A percentile compares a stretch with the other conserved stretches of the same genome.
phyloP scores from a whole-genome alignment of 179 eudicot species.

The Spinacia oleracea region DNA sequence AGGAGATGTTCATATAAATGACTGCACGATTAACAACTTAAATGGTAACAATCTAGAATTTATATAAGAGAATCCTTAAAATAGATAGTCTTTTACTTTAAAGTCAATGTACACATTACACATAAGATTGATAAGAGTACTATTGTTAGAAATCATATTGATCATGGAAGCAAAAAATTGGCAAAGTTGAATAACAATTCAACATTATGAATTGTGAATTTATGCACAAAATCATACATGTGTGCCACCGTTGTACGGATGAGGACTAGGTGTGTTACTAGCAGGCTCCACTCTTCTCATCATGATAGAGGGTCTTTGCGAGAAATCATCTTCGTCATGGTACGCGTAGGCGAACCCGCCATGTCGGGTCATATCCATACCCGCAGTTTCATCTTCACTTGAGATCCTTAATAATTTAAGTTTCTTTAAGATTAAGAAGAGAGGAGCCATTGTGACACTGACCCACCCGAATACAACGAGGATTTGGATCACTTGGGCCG shows the following conservation, averaged over 20 bases:
- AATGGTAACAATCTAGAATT: too few species aligned
- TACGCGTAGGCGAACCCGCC: slow-evolving; percentile 54
- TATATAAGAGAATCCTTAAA: not conserved
- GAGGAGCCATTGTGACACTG: slow-evolving; percentile 42
- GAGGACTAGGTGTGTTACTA: slow-evolving; percentile 30
- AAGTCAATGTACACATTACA: not conserved
- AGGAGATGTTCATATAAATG: too few species aligned
- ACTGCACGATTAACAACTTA: too few species aligned
- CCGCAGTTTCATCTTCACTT: slow-evolving; percentile 41
- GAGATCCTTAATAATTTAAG: slow-evolving; percentile 42
- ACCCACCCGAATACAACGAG: slow-evolving; percentile 47
- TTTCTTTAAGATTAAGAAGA: slow-evolving; percentile 34
- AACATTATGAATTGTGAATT: not conserved
- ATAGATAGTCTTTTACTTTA: too few species aligned
- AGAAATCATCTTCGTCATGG: slow-evolving; percentile 39
- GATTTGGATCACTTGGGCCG: slow-evolving; percentile 48
- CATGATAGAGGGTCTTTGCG: slow-evolving; percentile 23
- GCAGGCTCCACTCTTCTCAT: slow-evolving; percentile 28
- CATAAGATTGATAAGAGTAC: not conserved
- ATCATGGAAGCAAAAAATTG: not conserved
- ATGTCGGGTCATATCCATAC: slow-evolving; percentile 55
- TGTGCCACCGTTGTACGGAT: not conserved
- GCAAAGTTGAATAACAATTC: not conserved
- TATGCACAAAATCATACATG: not conserved
- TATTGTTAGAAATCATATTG: not conserved